Evolutionary conservation across 2,329 filamentous ascomycete genomes (phyloP), one percentile per base, ranked within the genome.

Genomic region (Plectosphaerella cucumerina): DNA sequence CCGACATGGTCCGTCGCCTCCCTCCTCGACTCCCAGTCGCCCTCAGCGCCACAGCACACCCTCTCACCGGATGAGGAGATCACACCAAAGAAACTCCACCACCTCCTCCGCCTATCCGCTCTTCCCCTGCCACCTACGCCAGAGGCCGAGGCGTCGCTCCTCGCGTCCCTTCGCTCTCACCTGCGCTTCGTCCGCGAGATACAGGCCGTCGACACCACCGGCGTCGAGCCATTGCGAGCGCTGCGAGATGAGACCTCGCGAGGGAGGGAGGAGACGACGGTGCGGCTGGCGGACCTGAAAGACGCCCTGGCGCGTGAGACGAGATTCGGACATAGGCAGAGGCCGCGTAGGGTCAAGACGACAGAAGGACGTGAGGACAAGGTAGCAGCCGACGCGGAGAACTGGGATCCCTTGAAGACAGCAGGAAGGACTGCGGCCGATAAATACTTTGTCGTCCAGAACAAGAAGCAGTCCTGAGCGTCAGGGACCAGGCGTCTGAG

Each of bases 111-210:
- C 17, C 85, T 97, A 37, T 96, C 92, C 4, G 92, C 93, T 14
- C 85, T 99, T 0, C 91, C 93, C 0, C 78, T 78, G 1, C 91
- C 93, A 0, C 70, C 76, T 17, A 76, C 76, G 2, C 57, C 72
- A 2, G 75, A 75, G 48, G 85, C 91, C 59, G 87, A 96, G 65
- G 61, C 73, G 0, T 70, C 76, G 22, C 90, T 96, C 82, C 78
- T 96, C 4, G 65, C 78, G 20, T 92, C 86, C 1, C 78, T 99
- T 2, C 79, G 85, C 48, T 84, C 87, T 31, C 94, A 99, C 65
- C 80, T 99, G 0, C 86, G 88, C 62, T 99, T 99, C 63, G 91
- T 97, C n/a, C 85, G 82, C 54, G 83, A 90, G 55, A 85, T 97
- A 18, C 92, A 96, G 63, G 74, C 78, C 43, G 86, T 96, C 46